Evolutionary conservation across 1,284 basidiomycete species (phyloP).

Genomic region (Taiwanofungus camphoratus): DNA sequence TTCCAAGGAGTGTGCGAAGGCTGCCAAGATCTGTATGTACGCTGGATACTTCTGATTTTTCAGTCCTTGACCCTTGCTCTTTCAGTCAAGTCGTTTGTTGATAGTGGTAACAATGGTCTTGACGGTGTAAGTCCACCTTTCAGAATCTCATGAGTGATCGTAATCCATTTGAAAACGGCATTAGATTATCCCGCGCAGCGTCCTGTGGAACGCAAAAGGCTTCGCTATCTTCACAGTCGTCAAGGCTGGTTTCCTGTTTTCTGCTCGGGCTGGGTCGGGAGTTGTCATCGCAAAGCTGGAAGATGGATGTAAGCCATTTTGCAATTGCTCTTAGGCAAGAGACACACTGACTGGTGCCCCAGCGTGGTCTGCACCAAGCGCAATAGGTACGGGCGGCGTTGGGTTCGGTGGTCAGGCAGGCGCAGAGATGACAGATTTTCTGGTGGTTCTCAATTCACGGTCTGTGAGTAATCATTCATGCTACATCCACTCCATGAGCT

Average conservation of each 20-base stretch:
- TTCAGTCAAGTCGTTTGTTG: conserved; percentile 69
- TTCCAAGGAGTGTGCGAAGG: conserved; percentile 70
- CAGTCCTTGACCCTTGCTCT: conserved; percentile 5
- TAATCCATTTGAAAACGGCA: not conserved
- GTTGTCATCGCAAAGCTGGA: conserved; percentile 85
- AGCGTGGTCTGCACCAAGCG: conserved; percentile 94
- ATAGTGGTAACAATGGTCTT: conserved; percentile 64
- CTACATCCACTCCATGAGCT: conserved; percentile 16
- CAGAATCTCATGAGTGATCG: no score
- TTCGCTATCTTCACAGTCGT: conserved; percentile 81
- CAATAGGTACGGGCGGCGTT: conserved; percentile 92
- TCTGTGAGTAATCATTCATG: conserved; percentile 42
- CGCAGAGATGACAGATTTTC: conserved; percentile 91
- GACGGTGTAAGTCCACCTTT: conserved; percentile 57
- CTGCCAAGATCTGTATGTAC: conserved; percentile 64
- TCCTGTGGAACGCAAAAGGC: conserved; percentile 74
- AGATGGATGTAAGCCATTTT: conserved; percentile 69
- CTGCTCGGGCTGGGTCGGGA: conserved; percentile 82
- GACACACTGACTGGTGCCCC: not conserved
- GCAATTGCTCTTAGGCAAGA: not conserved
- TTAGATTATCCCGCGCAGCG: conserved; percentile 58
- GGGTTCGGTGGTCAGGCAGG: conserved; percentile 84
- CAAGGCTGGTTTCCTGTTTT: conserved; percentile 76
- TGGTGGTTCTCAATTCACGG: conserved; percentile 85
- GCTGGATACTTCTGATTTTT: not conserved